These are phyloP conservation scores for Lepiota subincarnata DNA, from an alignment of 768 basidiomycete genomes.

Conservation along the genomic window DNA sequence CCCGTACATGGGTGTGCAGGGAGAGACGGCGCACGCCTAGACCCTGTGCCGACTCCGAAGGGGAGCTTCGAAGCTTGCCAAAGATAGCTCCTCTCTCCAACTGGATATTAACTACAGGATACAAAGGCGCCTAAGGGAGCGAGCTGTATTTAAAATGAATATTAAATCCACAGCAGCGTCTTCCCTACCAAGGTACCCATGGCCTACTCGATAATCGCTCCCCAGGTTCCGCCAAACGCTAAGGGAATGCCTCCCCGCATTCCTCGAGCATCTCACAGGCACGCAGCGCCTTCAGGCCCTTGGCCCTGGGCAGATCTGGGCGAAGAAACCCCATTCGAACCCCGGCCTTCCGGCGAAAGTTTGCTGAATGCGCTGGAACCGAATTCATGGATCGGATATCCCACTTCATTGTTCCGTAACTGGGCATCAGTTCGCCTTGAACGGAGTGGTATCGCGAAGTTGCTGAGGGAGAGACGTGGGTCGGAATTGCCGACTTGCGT, in stretches of 20 bases:
- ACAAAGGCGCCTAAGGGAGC: background rate
- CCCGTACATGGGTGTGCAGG: too few relatives aligned
- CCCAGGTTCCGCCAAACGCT: constrained; percentile 7
- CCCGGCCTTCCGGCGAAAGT: constrained; percentile 23
- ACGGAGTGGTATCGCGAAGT: constrained; percentile 28
- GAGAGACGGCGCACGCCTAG: too few relatives aligned
- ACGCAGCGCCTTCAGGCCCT: constrained; percentile 37
- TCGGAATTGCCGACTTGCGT: constrained; percentile 24
- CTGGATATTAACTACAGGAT: background rate
- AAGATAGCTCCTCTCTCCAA: background rate
- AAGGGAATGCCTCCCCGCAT: constrained; percentile 15
- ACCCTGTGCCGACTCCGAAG: too few relatives aligned
- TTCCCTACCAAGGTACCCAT: background rate
- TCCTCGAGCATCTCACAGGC: constrained; percentile 33
- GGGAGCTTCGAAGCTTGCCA: too few relatives aligned
- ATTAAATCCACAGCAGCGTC: background rate
- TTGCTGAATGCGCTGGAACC: constrained; percentile 23
- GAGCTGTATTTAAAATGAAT: background rate
- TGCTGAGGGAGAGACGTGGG: background rate
- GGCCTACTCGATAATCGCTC: constrained; percentile 5
- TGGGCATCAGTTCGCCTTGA: constrained; percentile 41
- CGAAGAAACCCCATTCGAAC: constrained; percentile 20
- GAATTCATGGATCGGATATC: constrained; percentile 31
- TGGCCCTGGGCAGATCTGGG: constrained; percentile 38
- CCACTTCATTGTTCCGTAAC: constrained; percentile 42